These are phyloP conservation scores for Penicillium samsonianum DNA, from an alignment of 495 filamentous ascomycete genomes.

Conservation along the genomic window DNA sequence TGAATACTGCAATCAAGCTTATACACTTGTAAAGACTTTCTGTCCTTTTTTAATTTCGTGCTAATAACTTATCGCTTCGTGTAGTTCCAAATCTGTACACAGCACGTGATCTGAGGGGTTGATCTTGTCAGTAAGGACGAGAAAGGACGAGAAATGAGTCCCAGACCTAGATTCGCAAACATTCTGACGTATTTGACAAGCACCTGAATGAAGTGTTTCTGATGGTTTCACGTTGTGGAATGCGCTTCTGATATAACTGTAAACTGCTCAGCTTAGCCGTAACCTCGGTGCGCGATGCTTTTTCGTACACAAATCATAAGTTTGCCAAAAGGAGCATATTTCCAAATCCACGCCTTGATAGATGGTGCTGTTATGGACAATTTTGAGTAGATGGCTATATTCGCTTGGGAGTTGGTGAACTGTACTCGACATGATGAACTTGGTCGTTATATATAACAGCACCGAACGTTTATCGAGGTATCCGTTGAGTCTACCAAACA, in stretches of 20 bases:
- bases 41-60: neutral
- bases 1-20: neutral
- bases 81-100: neutral
- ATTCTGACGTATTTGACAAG: constrained; percentile 12
- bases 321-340: too few species aligned
- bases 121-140: constrained; percentile 5
- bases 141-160: constrained; percentile 2
- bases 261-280: neutral
- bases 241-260: neutral
- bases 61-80: neutral
- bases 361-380: too few species aligned
- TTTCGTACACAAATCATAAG: too few species aligned
- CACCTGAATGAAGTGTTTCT: constrained; percentile 10
- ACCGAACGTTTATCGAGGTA: too few species aligned
- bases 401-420: too few species aligned
- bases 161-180: constrained; percentile 5
- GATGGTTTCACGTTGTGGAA: neutral
- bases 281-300: too few species aligned
- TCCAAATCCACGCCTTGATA: too few species aligned
- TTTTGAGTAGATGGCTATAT: too few species aligned
- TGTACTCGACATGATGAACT: too few species aligned
- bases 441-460: too few species aligned
- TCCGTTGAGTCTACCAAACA: too few species aligned
- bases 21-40: neutral
- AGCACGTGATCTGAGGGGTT: constrained; percentile 13